phyloP scores from a whole-genome alignment of 2,329 filamentous ascomycete genomes.

The Xylaria polymorpha region DNA sequence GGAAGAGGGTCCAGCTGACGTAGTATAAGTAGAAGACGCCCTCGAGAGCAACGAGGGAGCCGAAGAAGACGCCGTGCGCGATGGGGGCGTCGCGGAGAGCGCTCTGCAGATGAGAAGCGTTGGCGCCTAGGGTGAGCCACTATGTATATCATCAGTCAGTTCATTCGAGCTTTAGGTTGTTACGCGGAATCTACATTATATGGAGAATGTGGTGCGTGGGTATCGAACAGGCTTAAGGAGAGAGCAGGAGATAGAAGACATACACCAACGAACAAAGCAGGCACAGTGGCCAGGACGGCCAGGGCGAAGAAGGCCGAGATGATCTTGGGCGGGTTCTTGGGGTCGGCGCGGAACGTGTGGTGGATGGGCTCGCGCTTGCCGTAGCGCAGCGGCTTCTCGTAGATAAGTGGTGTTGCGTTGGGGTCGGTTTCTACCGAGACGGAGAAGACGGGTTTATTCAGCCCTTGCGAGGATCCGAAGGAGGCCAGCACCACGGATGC shows the following conservation, averaged over 20 bases:
- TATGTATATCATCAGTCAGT: slow-evolving; percentile 56
- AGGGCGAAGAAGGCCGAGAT: slow-evolving; percentile 82
- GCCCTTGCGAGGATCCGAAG: slow-evolving; percentile 78
- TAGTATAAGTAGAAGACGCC: slow-evolving; percentile 96
- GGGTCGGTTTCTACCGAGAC: slow-evolving; percentile 74
- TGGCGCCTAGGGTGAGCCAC: slow-evolving; percentile 87
- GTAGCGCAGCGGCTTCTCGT: slow-evolving; percentile 81
- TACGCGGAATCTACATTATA: background rate
- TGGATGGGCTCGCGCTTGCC: slow-evolving; percentile 85
- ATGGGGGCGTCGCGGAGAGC: slow-evolving; percentile 81
- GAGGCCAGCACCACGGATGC: slow-evolving; percentile 89
- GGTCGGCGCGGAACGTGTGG: slow-evolving; percentile 87
- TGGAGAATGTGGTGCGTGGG: too few relatives aligned
- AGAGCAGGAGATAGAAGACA: slow-evolving; percentile 48
- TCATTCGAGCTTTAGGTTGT: background rate
- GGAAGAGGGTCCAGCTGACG: slow-evolving; percentile 89
- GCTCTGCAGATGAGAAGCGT: slow-evolving; percentile 79
- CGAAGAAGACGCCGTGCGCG: slow-evolving; percentile 86
- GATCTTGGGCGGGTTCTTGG: slow-evolving; percentile 81
- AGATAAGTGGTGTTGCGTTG: slow-evolving; percentile 67
- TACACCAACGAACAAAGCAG: slow-evolving; percentile 77
- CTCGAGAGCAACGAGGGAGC: slow-evolving; percentile 88
- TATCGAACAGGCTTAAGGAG: background rate
- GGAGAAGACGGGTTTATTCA: slow-evolving; percentile 78
- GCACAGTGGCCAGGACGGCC: slow-evolving; percentile 78